Conservation (phyloP, 192 early-diverging fungal species). For the Linnemannia exigua region DNA sequence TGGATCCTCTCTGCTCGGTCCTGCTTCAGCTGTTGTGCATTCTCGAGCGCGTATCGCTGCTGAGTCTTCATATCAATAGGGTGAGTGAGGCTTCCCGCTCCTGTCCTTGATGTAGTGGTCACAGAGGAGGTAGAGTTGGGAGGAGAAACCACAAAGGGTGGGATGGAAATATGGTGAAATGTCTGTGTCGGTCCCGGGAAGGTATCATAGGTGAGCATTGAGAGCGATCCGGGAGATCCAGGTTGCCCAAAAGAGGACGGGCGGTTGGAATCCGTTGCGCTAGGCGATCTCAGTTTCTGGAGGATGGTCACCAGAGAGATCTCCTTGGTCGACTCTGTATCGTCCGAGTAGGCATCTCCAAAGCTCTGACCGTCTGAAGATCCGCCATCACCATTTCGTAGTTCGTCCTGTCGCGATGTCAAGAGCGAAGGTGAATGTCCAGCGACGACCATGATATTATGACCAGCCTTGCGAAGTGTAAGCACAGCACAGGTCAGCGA, state of each 20-base stretch:
- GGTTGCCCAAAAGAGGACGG: conserved; percentile 1
- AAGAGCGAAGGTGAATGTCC: conserved; percentile 61
- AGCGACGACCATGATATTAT: conserved; percentile 61
- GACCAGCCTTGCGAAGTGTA: conserved; percentile 57
- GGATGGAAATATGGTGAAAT: conserved; percentile 47
- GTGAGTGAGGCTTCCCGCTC: background rate
- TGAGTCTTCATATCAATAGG: background rate
- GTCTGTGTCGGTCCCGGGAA: conserved; percentile 46
- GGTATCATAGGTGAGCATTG: conserved; percentile 26
- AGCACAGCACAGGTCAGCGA: conserved; percentile 60
- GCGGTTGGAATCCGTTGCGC: background rate
- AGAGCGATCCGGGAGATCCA: conserved; percentile 4
- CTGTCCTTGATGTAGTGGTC: background rate
- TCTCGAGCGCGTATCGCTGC: conserved; percentile 22
- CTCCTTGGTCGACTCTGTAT: conserved; percentile 15
- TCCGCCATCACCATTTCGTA: background rate
- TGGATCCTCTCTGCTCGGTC: conserved; percentile 58
- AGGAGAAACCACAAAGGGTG: conserved; percentile 18
- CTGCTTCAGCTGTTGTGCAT: conserved; percentile 32
- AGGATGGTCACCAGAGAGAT: conserved; percentile 37
- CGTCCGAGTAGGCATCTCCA: conserved; percentile 18
- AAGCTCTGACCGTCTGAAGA: background rate
- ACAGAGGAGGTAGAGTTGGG: background rate
- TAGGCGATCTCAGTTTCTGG: conserved; percentile 43
- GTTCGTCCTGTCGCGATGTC: conserved; percentile 11